These are phyloP conservation scores for Cladosporium sp. DNA, from an alignment of 2,329 filamentous ascomycete genomes.

Conservation along the genomic window DNA sequence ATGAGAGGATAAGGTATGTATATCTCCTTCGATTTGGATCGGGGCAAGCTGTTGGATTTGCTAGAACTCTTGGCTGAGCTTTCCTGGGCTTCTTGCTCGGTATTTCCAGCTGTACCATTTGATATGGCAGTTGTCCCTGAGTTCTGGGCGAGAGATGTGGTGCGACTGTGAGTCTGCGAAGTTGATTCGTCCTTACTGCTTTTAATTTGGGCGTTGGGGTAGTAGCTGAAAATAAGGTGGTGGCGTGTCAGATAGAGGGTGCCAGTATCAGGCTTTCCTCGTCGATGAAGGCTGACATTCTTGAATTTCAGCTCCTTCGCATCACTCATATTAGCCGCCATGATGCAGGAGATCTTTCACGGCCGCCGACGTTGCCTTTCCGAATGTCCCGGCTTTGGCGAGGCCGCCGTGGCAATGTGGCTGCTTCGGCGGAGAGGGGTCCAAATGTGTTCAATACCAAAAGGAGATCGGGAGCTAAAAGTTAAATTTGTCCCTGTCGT, in stretches of 20 bases:
- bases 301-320: slow-evolving; percentile 42
- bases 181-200: neutral
- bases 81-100: slow-evolving; percentile 11
- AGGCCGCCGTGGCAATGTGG: neutral
- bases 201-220: slow-evolving; percentile 30
- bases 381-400: neutral
- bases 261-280: slow-evolving; percentile 53
- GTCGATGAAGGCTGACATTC: slow-evolving; percentile 56
- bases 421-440: neutral
- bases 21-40: slow-evolving; percentile 59
- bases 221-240: slow-evolving; percentile 61
- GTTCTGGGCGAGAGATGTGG: neutral
- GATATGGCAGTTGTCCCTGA: neutral
- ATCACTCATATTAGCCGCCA: neutral
- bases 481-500: too few relatives aligned
- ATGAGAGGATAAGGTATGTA: slow-evolving; percentile 97
- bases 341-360: neutral
- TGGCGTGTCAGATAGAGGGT: slow-evolving; percentile 61
- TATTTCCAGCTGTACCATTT: slow-evolving; percentile 12
- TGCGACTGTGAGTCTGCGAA: slow-evolving; percentile 19
- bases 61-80: neutral
- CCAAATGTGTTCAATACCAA: too few relatives aligned
- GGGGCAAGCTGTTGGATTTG: slow-evolving; percentile 14
- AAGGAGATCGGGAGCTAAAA: too few relatives aligned
- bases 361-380: neutral